A percentile compares a stretch with the other conserved stretches of the same genome.
phyloP scores from a whole-genome alignment of 2,329 filamentous ascomycete species.

The Leptographium procerum region DNA sequence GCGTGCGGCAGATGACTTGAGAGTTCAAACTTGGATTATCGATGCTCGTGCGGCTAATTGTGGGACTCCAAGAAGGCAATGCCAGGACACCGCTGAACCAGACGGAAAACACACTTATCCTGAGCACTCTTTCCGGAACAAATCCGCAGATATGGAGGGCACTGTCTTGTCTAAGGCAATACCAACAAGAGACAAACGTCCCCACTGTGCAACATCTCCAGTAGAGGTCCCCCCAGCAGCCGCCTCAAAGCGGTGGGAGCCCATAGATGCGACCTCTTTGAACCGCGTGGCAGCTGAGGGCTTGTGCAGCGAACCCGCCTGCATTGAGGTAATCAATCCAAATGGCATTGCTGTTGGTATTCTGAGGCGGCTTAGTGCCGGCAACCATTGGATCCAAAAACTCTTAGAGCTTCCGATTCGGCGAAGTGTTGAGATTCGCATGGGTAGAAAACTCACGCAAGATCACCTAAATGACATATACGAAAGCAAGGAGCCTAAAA shows the following conservation, averaged over 20 bases:
- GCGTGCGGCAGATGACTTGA: slow-evolving; percentile 5
- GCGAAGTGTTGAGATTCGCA: slow-evolving; percentile 29
- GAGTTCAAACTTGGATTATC: slow-evolving; percentile 7
- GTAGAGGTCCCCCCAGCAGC: not conserved
- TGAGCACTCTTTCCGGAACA: not conserved
- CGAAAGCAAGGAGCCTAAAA: slow-evolving; percentile 26
- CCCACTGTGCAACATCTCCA: not conserved
- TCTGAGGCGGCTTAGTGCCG: slow-evolving; percentile 23
- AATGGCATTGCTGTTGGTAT: slow-evolving; percentile 27
- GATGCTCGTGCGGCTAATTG: not conserved
- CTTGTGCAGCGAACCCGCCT: slow-evolving; percentile 2
- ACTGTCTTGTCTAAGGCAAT: not conserved
- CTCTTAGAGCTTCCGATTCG: slow-evolving; percentile 26
- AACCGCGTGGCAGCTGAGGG: not conserved
- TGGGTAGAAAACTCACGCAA: slow-evolving; percentile 28
- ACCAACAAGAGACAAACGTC: not conserved
- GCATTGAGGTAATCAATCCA: slow-evolving; percentile 24
- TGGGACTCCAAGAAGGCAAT: not conserved
- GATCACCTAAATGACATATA: slow-evolving; percentile 29
- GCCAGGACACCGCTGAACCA: not conserved
- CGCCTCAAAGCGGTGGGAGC: not conserved
- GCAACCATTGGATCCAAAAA: slow-evolving; percentile 28
- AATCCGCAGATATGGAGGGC: not conserved
- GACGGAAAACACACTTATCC: no score
- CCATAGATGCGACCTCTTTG: not conserved